Base-by-base conservation (phyloP, 768 basidiomycete genomes). In the Plicaturopsis crispa region DNA sequence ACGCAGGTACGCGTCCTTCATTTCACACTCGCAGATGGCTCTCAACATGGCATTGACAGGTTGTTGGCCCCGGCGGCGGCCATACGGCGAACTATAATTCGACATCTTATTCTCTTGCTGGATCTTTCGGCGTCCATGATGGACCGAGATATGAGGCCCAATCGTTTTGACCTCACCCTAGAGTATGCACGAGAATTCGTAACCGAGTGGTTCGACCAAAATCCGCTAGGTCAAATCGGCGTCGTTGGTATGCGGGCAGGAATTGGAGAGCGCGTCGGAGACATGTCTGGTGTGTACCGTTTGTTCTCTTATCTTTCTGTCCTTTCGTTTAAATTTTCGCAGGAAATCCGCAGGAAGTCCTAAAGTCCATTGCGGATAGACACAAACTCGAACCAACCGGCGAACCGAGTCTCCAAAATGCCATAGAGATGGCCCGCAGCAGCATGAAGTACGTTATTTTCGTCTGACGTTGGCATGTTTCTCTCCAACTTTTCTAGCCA, bases 161-260 rank as follows among this genome's bases (percentile, higher is more conserved):
- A 88, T 16, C 76, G 96, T 40, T 93, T 94, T 48, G 93, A 96
- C 53, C 60, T 99, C 22, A 84, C 81, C 50, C 63, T 98, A 31
- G 83, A 92, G 52, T 94, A 93, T 55, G 77, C 91, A 11, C 75
- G 91, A 41, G 88, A 89, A 49, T 99, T 98, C 48, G 73, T 98
- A 20, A 67, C 74, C 5, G 96, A 99, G 57, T 99, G 94, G 93
- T 99, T 98, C 59, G 96, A 99, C 62, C 96, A 98, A 64, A 99
- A 99, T 53, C 96, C 96, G 1, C 70, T 99, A 10, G 93, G 94
- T 16, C 96, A 98, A 61, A 88, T 99, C 46, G 94, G 92, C 2
- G 66, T 98, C 21, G 89, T 98, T 13, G 90, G 88, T 4, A 90
- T 98, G 77, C 70, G 92, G 17, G 78, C 87, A 23, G 90, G 96